Base-by-base conservation (phyloP, 1,284 basidiomycete species). In the Apiotrichum domesticum region DNA sequence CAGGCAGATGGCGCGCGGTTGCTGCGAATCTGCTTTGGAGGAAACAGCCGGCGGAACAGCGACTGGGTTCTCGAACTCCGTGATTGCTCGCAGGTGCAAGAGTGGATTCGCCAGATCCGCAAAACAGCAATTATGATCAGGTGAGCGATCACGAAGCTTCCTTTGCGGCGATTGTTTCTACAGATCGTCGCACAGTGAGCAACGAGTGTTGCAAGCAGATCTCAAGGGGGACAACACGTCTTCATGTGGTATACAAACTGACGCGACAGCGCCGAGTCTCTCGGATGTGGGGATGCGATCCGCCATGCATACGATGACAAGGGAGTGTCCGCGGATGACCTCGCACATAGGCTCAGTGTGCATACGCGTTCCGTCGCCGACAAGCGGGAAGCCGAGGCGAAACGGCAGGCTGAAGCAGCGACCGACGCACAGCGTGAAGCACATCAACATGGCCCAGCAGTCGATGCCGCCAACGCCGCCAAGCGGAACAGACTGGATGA, bases 61-160 rank as follows among this genome's bases (percentile, higher is more conserved):
- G 68, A 71, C 49, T 71, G 70, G 70, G 51, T 70, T 8, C 51
- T 70, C 13, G 70, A 70, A 53, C 67, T 70, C 62, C 59, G 65
- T 52, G 67, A 65, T 53, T 52, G 54, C 59, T 58, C 60, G 6
- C 63, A 68, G 39, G 54, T 69, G 39, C 57, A 62, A 33, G 70
- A 71, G 46, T 71, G 66, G 65, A 62, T 70, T 46, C 56, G 62
- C 21, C 70, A 71, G 58, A 64, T 71, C 61, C 66, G 68, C 47
- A 65, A 63, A 45, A 66, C 64, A 14, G 63, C 66, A 11, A 61
- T 63, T 32, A 59, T 68, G 54, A 64, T 71, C 56, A 65, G 65
- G 66, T 67, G 32, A 54, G 64, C 21, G 21, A 21, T 21, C 21
- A 21, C 21, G 21, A 21, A 21, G 21, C 21, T 21, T 21, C 21